These are phyloP conservation scores for Acer negundo DNA, from an alignment of 345 rosid species.

Conservation along the genomic window DNA sequence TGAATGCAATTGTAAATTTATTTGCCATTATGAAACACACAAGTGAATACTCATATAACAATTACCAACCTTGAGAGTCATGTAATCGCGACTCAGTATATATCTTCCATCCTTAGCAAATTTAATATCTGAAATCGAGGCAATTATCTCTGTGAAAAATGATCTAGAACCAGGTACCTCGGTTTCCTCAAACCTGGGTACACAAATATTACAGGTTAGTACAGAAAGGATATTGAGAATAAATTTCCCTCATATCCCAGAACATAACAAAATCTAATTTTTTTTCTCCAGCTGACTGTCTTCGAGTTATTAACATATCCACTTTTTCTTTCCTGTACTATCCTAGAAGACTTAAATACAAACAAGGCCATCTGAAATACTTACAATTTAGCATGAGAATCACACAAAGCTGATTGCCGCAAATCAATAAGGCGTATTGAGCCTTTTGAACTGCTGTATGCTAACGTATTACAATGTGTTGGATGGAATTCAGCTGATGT, in stretches of 20 bases:
- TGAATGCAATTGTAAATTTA: slow-evolving; percentile 11
- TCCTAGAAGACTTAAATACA: not conserved
- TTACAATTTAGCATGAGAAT: slow-evolving; percentile 92
- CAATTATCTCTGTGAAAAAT: slow-evolving; percentile 99
- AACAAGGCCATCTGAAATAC: slow-evolving; percentile 27
- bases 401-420: slow-evolving; percentile 97
- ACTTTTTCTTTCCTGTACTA: not conserved
- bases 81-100: slow-evolving; percentile 97
- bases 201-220: not conserved
- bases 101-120: slow-evolving; percentile 88
- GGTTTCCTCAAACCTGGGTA: slow-evolving; percentile 87
- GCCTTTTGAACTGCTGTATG: slow-evolving; percentile 99
- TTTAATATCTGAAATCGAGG: slow-evolving; percentile 95
- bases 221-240: not conserved
- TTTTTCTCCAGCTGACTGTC: not conserved
- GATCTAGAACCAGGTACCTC: slow-evolving; percentile 92
- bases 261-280: not conserved
- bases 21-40: slow-evolving; percentile 4
- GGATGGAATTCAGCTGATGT: slow-evolving; percentile 99
- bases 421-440: slow-evolving; percentile 94
- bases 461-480: slow-evolving; percentile 85
- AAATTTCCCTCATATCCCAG: not conserved
- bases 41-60: slow-evolving; percentile 1
- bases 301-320: not conserved
- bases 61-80: slow-evolving; percentile 87